Evolutionary conservation across 1,284 basidiomycete genomes (phyloP).

Genomic region (Polyporus tsugae): DNA sequence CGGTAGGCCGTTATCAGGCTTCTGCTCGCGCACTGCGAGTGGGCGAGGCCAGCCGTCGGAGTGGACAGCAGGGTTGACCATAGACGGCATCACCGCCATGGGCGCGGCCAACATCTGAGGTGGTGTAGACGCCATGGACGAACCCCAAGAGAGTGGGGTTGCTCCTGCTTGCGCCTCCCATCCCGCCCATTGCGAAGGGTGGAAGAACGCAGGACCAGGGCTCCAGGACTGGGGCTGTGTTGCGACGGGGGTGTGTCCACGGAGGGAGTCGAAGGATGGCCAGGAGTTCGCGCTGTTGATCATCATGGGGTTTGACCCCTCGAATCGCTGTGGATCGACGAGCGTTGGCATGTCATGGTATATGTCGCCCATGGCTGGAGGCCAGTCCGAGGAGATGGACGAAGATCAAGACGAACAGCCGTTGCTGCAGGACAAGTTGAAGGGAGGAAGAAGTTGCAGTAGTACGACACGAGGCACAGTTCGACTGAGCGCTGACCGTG

Average conservation of each 20-base stretch:
- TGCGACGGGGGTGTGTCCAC: slow-evolving; percentile 6
- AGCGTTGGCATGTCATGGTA: slow-evolving; percentile 28
- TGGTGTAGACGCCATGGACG: slow-evolving; percentile 16
- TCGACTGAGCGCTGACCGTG: slow-evolving; percentile 19
- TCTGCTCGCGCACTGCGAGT: slow-evolving; percentile 10
- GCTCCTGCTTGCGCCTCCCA: slow-evolving; percentile 12
- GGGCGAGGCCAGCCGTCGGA: slow-evolving; percentile 28
- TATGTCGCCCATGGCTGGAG: slow-evolving; percentile 21
- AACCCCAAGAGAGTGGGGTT: slow-evolving; percentile 19
- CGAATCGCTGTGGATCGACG: slow-evolving; percentile 20
- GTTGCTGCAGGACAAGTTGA: background rate
- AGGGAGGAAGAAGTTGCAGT: slow-evolving; percentile 6
- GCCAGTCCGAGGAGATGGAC: slow-evolving; percentile 20
- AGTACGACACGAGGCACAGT: slow-evolving; percentile 28
- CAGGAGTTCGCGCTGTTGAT: slow-evolving; percentile 7
- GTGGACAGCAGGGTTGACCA: slow-evolving; percentile 13
- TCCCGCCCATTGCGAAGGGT: slow-evolving; percentile 10
- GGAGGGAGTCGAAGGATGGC: slow-evolving; percentile 9
- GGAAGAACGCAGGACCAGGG: background rate
- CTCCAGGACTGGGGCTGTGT: slow-evolving; percentile 17
- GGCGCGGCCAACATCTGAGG: slow-evolving; percentile 28
- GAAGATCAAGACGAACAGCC: slow-evolving; percentile 27
- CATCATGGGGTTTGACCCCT: slow-evolving; percentile 17
- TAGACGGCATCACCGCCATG: slow-evolving; percentile 18
- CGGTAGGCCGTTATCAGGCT: slow-evolving; percentile 10